Evolutionary conservation across 306 rosid species (phyloP), one percentile per base, ranked within the genome.

Genomic region (Cicer cuneatum): DNA sequence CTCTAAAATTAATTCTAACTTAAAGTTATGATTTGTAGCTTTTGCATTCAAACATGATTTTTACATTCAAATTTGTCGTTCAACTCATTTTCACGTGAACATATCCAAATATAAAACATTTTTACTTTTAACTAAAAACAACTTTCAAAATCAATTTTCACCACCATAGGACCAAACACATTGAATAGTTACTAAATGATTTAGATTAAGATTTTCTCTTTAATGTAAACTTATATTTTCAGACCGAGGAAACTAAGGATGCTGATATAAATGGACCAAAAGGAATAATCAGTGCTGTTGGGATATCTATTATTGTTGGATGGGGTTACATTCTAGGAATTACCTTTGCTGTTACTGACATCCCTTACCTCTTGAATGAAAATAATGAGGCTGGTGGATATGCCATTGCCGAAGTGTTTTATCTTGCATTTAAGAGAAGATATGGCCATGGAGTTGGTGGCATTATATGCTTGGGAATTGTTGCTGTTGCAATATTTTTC

Each of bases 221-320:
- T 75, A 49, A 48, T 76, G 33, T 37, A 19, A 71, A 79, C 67
- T 77, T 42, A 5, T 78, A 49, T 62, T 76, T 85, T 65, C 69
- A 94, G 98, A 90, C 98, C 66, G 97, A 94, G 86, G 98, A 94
- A 85, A 94, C 98, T 72, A 94, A 78, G 87, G 81, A 71, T 49
- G 98, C 98, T 51, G 98, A 94, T 70, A 83, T 8, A 70, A 94
- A 94, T 63, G 98, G 98, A 47, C 98, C 98, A 59, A 94, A 78
- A 78, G 98, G 98, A 87, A 94, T 94, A 71, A 90, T 94, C 76
- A 94, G 96, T 48, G 83, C 98, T 35, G 93, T 94, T 42, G 98
- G 92, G 72, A 83, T 94, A 86, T 94, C 97, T 35, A 47, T 94
- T 80, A 69, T 90, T 71, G 98, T 89, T 72, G 98, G 98, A 79